Evolutionary conservation across 1,139 yeast genomes (phyloP).

Genomic region (Saccharomyces uvarum): DNA sequence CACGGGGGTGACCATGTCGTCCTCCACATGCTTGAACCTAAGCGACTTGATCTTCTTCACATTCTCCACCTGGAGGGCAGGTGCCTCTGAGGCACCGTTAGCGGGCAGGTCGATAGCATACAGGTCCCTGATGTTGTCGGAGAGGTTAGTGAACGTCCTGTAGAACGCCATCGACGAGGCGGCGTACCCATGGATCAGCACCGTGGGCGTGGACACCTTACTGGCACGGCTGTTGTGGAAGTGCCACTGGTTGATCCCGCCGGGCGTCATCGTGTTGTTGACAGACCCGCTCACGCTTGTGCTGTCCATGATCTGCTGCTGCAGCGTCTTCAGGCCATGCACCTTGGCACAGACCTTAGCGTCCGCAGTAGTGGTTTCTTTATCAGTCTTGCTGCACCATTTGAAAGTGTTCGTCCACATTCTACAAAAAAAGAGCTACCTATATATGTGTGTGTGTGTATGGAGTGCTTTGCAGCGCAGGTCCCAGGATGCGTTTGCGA

Average conservation of each 20-base stretch:
- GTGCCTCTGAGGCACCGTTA: slow-evolving; percentile 45
- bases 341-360: slow-evolving; percentile 7
- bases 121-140: slow-evolving; percentile 40
- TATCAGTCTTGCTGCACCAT: slow-evolving; percentile 5
- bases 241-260: slow-evolving; percentile 26
- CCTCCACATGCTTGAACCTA: slow-evolving; percentile 4
- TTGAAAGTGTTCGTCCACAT: not conserved
- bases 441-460: not conserved
- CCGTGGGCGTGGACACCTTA: slow-evolving; percentile 34
- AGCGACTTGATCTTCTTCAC: slow-evolving; percentile 1
- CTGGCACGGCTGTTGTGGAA: slow-evolving; percentile 15
- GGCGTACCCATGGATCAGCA: slow-evolving; percentile 85
- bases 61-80: slow-evolving; percentile 24
- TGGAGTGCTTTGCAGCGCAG: not conserved
- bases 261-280: slow-evolving; percentile 11
- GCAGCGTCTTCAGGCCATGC: slow-evolving; percentile 9
- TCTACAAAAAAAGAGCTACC: not conserved
- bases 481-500: not conserved
- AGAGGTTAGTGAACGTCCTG: slow-evolving; percentile 55
- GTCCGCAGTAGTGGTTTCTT: not conserved
- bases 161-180: slow-evolving; percentile 84
- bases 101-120: slow-evolving; percentile 82
- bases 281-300: slow-evolving; percentile 5
- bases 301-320: slow-evolving; percentile 14
- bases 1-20: slow-evolving; percentile 11